Conservation (phyloP, 2,329 filamentous ascomycete species). For the Microsporum audouinii region DNA sequence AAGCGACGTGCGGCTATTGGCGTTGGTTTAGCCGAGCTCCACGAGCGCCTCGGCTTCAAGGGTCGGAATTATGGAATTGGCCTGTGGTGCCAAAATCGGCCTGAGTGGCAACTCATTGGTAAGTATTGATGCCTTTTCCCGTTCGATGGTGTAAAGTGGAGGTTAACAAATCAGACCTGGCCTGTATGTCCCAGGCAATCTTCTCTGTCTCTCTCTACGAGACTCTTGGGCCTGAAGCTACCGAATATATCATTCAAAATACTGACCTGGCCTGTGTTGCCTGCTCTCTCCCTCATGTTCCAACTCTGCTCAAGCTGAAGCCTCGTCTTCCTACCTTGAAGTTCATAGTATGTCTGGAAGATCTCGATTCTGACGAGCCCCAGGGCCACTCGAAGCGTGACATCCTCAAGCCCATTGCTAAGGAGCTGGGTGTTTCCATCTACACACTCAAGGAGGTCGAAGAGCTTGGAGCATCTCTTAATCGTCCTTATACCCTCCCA, state of each 20-base stretch:
- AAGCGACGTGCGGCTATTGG: constrained; percentile 73
- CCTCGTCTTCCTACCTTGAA: constrained; percentile 70
- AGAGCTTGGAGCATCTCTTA: constrained; percentile 59
- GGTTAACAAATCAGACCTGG: constrained; percentile 52
- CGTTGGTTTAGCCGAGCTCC: constrained; percentile 70
- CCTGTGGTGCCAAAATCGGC: constrained; percentile 76
- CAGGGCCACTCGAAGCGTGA: constrained; percentile 66
- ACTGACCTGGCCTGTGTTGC: constrained; percentile 63
- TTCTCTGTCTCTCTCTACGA: constrained; percentile 93
- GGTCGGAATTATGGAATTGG: constrained; percentile 62
- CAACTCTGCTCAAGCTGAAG: constrained; percentile 67
- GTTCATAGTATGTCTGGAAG: constrained; percentile 76
- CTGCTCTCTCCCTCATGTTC: constrained; percentile 69
- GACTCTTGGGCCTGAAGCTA: constrained; percentile 79
- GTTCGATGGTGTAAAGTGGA: neutral
- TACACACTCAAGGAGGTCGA: constrained; percentile 74
- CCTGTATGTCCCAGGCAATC: constrained; percentile 72
- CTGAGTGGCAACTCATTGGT: constrained; percentile 80
- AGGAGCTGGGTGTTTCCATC: constrained; percentile 62
- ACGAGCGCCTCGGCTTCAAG: constrained; percentile 58
- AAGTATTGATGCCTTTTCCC: constrained; percentile 17
- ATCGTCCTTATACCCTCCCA: constrained; percentile 60
- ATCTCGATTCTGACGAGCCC: constrained; percentile 67
- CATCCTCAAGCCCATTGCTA: constrained; percentile 63
- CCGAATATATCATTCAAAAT: constrained; percentile 94